Conservation (phyloP, 495 filamentous ascomycete genomes). For the Pyrenula massariospora region DNA sequence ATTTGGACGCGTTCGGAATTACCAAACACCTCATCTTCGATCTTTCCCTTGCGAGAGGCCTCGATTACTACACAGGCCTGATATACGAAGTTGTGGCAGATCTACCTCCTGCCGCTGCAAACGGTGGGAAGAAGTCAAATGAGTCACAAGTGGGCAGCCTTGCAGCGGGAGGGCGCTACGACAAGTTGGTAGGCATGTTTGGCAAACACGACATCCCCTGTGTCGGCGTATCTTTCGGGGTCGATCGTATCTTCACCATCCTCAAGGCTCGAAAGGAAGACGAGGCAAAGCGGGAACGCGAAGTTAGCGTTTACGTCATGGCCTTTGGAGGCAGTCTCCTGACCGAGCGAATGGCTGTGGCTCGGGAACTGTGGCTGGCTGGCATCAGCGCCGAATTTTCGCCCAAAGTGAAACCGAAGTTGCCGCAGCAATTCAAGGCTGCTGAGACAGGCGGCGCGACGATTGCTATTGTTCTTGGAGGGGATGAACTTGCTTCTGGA, state of each 20-base stretch:
- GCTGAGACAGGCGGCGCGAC: slow-evolving; percentile 63
- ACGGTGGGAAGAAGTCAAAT: slow-evolving; percentile 45
- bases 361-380: slow-evolving; percentile 61
- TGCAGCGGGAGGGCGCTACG: slow-evolving; percentile 85
- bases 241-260: slow-evolving; percentile 91
- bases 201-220: slow-evolving; percentile 80
- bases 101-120: slow-evolving; percentile 50
- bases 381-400: slow-evolving; percentile 75
- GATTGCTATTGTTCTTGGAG: slow-evolving; percentile 66
- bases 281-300: slow-evolving; percentile 50
- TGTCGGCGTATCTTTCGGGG: slow-evolving; percentile 88
- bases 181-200: slow-evolving; percentile 92
- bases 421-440: slow-evolving; percentile 67
- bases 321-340: slow-evolving; percentile 54
- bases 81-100: slow-evolving; percentile 90
- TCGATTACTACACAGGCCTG: slow-evolving; percentile 91
- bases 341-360: slow-evolving; percentile 68
- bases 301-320: slow-evolving; percentile 86
- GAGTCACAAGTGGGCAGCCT: slow-evolving; percentile 63
- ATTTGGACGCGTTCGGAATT: slow-evolving; percentile 65
- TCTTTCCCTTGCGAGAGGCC: slow-evolving; percentile 68
- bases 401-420: slow-evolving; percentile 69
- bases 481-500: slow-evolving; percentile 63
- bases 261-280: slow-evolving; percentile 63
- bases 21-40: slow-evolving; percentile 68